Evolutionary conservation across 768 basidiomycete species (phyloP), one percentile per base, ranked within the genome.

Genomic region (Fistulinella prunicolor): DNA sequence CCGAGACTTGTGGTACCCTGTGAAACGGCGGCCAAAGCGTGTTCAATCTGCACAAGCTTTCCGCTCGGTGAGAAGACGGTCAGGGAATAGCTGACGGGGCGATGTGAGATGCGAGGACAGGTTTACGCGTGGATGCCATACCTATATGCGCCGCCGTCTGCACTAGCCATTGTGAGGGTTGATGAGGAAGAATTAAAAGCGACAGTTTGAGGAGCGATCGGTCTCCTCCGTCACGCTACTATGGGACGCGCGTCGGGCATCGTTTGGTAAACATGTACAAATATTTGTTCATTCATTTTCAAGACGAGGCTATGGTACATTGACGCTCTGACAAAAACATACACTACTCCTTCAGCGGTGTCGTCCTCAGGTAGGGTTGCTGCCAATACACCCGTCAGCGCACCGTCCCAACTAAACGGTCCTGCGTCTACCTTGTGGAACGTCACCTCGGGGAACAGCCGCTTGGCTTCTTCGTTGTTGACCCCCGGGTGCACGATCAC

Each of bases 21-120:
- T 20, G 89, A 82, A 49, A 98, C 95, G 26, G 94, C 94, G 47
- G 96, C 96, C 52, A 99, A 77, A 38, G 96, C 96, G 73, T 99
- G 96, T 75, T 99, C 96, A 66, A 99, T 99, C 76, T 99, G 96
- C 51, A 99, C 95, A 42, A 99, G 82, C 79, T 94, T 96, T 56
- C 95, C 95, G 60, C 94, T 96, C 45, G 96, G 96, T 32, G 94
- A 96, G 82, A 99, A 99, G 61, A 96, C 95, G 13, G 96, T 99
- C 54, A 99, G 82, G 57, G 96, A 99, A 77, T 96, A 99, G 65
- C 94, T 97, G 65, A 38, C 44, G 26, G 38, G 38, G 44, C 38
- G 32, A 44, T 22, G 39, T 65, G 46, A 63, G 63, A 53, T 35
- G 30, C 46, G 42, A 44, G 24, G 51, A 46, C 51, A 52, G 50